Base-by-base conservation (phyloP, 1,284 basidiomycete genomes). In the Heterobasidion irregulare region DNA sequence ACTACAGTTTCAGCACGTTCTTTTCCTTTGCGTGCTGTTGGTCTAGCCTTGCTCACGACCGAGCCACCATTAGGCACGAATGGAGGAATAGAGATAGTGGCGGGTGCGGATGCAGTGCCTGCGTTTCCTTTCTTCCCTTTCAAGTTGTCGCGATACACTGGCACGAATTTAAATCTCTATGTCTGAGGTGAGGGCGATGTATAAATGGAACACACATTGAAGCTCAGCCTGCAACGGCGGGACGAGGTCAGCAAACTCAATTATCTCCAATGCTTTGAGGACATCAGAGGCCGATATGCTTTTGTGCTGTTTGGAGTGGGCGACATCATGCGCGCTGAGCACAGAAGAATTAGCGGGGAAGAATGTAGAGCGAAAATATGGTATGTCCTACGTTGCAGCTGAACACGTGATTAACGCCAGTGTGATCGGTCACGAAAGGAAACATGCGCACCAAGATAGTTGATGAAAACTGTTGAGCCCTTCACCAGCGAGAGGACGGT, bases 381-480 rank as follows among this genome's bases (percentile, higher is more conserved):
- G 38, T 7, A n/a, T n/a, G n/a, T 41, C 52, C 1, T 16, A 53
- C 52, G 52, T 53, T 8, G 52, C 52, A 15, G 52, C 52, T 53
- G 51, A 26, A 3, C 18, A 50, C 19, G 6, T 6, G 33, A 34
- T 50, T 18, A 50, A 50, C 12, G 12, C 13, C 26, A 50, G 19
- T 50, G 16, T 32, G 13, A 13, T 52, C 19, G 12, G 13, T n/a
- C 36, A 18, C 8, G 52, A n/a, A 19, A 36, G 18, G 15, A n/a
- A 33, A 35, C 16, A 18, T 2, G 72, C 87, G 57, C 62, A 92
- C 92, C 84, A 4, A 96, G 74, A 63, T 93, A 94, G 68, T 89
- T 93, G 63, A 97, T 93, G 68, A 95, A 96, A 26, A 95, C 86
- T 0, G 92, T 94, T 2, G 92, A 92, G 19, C 87, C 84, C 65